Base-by-base conservation (phyloP, 2,329 filamentous ascomycete genomes). In the Colletotrichum limetticola region DNA sequence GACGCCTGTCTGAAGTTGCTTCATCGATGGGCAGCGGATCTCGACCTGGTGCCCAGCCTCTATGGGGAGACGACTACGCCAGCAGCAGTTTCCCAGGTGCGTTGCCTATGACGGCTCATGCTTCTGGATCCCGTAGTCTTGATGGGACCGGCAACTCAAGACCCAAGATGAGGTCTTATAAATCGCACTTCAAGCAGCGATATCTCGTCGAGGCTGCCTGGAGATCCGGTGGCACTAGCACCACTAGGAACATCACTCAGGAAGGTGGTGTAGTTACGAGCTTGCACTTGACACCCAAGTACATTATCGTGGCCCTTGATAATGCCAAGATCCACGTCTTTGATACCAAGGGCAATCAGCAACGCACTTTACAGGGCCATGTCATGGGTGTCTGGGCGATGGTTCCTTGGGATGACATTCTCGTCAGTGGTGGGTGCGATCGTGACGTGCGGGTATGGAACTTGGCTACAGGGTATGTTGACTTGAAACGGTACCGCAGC, bases 331-430 rank as follows among this genome's bases (percentile, higher is more conserved):
- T 99, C 58, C 97, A 99, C 82, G 95, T 99, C 30, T 99, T 98
- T 80, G 94, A 98, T 81, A 95, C 95, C 0, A 91, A 97, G 76
- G 97, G 97, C 42, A 92, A 95, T 77, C 91, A 95, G 75, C 92
- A 97, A 78, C 94, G 95, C 81, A 98, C 95, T 2, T 85, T 99
- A 32, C 93, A 97, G 79, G 97, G 97, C 12, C 97, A 99, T 84
- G 94, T 98, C 57, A 99, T 99, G 97, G 97, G 97, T 53, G 97
- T 99, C 24, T 99, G 97, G 97, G 97, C 97, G 61, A 98, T 99
- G 96, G 95, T 99, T 28, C 97, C 97, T 7, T 98, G 95, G 94
- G 96, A 94, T 72, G 96, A 99, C 81, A 93, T 94, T 66, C 88
- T 99, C 74, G 97, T 99, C 73, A 98, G 95, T 78, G 97, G 97